Base-by-base conservation (phyloP, 495 filamentous ascomycete genomes). In the Aspergillus indologenus region DNA sequence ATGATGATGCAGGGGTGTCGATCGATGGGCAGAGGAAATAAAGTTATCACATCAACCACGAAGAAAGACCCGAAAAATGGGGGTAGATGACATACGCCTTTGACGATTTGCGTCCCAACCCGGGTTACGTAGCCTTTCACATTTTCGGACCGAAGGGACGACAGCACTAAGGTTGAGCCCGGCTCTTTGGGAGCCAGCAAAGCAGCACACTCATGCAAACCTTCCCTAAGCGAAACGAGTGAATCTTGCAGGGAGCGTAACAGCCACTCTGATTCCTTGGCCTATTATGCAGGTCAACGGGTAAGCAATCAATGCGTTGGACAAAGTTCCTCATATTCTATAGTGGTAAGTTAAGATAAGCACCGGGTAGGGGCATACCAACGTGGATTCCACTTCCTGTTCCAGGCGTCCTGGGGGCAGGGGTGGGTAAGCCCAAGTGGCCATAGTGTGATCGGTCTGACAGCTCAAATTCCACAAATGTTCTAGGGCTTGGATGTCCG, bases 101-200 rank as follows among this genome's bases (percentile, higher is more conserved):
- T 90, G 34, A 91, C 84, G 31, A 96, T 83, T 42, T 84, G 80
- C 12, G 86, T 87, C 7, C 91, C 90, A 12, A 90, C 82, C 22
- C 91, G 83, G 0, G 92, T 97, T 52, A 97, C 82, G 70, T 90
- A 87, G 5, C 94, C 94, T 69, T 98, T 98, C 34, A 98, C 85
- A 60, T 81, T 85, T 76, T 98, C 94, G 48, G 88, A 90, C 18
- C 95, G 83, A 40, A 87, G 76, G n/a, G 91, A 94, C 54, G 89
- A 92, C 24, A 98, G 78, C 7, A 90, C 92, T 49, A 98, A 84
- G 5, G 92, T 98, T 54, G 85, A 90, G 14, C 89, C 89, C 1
- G 87, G 86, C 62, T 96, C 90, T 58, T 86, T 77, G 2, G 93
- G 91, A 11, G 90, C 85, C 34, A 98, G 83, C 9, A 98, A 83